Percentiles rank a stretch among this genome's conserved stretches.
Conservation (phyloP, 768 basidiomycete genomes). For the Boletus coccyginus region DNA sequence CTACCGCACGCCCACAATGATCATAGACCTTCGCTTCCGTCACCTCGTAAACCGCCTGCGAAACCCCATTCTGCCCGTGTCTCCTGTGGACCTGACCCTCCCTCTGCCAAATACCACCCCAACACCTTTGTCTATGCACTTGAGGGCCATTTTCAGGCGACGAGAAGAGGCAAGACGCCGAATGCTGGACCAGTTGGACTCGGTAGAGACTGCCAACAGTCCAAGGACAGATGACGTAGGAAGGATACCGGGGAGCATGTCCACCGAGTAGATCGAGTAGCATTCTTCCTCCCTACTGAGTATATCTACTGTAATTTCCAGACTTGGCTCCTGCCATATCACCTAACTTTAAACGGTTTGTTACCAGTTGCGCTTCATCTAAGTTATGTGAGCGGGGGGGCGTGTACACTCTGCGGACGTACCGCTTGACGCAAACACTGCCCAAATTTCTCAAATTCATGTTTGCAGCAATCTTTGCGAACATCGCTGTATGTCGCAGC, state of each 20-base stretch:
- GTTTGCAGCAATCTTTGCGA: conserved; percentile 75
- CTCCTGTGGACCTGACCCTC: conserved; percentile 36
- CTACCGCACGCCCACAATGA: conserved; percentile 39
- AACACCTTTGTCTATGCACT: conserved; percentile 45
- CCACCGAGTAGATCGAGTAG: conserved; percentile 20
- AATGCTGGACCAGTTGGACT: conserved; percentile 22
- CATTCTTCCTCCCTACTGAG: conserved; percentile 7
- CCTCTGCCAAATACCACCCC: conserved; percentile 63
- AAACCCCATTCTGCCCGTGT: conserved; percentile 43
- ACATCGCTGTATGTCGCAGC: conserved; percentile 80
- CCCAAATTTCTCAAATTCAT: conserved; percentile 82
- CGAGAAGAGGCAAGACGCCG: conserved; percentile 42
- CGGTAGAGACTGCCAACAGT: conserved; percentile 21
- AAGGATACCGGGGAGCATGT: conserved; percentile 33
- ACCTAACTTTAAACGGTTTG: background rate
- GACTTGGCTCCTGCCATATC: conserved; percentile 3
- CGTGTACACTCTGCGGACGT: conserved; percentile 31
- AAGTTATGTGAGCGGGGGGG: background rate
- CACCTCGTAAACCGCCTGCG: conserved; percentile 56
- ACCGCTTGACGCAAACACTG: conserved; percentile 80
- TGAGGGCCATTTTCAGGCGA: conserved; percentile 52
- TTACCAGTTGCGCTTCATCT: conserved; percentile 63
- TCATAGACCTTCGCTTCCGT: conserved; percentile 62
- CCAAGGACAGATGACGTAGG: conserved; percentile 40
- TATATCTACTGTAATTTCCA: conserved; percentile 21